Base-by-base conservation (phyloP, 176 grass and related monocot species). In the Carex cristatella region DNA sequence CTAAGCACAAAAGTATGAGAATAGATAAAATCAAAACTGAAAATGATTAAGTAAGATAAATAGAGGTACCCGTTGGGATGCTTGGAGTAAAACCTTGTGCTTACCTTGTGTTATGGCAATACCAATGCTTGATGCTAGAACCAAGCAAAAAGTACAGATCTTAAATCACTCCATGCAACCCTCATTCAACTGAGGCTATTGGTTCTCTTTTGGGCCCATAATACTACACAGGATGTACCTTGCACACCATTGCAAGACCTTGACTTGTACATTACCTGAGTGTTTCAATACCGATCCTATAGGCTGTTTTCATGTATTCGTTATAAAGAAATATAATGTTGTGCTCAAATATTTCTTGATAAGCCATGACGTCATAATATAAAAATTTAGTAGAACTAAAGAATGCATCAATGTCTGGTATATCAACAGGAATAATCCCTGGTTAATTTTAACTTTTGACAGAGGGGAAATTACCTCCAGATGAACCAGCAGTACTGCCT, bases 391-490 rank as follows among this genome's bases (percentile, higher is more conserved):
- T 77, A 77, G 3, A 38, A 40, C 3, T 40, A 51, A 12, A 74
- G 16, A 51, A 27, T 51, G 16, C 33, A 56, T 77, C 27, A 12
- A 1, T 63, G 23, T 33, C 6, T 54, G 51, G 16, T 78, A 56
- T 78, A 5, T 32, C 74, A 33, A 77, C 28, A 37, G 49, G 51
- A 79, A 79, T 79, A 65, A 75, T 79, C 16, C 14, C 55, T 51
- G 54, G 42, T 87, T 73, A 53, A 87, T 13, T 86, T 38, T 91
- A 69, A 62, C 10, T 54, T 91, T 92, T 79, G 38, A 56, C 83
- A 98, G 93, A 98, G 93, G 96, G 93, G 82, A 98, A 98, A 82
- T 65, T 98, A 86, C 75, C 93, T 68, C 93, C 86, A 56, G 91
- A 95, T 40, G 96, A 98, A 67, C 91, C 93, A 40, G 73, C 87